Base-by-base conservation (phyloP, 768 basidiomycete genomes). In the Myochromella boudieri region DNA sequence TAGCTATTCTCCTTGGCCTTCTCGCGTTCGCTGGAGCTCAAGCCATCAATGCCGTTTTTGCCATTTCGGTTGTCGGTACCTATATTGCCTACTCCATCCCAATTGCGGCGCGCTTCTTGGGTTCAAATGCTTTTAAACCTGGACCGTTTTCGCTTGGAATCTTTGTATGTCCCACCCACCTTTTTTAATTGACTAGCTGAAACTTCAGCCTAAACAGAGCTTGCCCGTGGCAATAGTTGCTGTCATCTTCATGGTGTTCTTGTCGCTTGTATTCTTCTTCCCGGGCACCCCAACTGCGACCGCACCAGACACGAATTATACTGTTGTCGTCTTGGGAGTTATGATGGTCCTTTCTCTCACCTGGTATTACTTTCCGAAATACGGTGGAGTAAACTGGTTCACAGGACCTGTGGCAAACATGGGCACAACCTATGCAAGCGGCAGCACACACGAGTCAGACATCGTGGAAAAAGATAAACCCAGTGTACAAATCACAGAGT, bases 21-120 rank as follows among this genome's bases (percentile, higher is more conserved):
- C 68, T 88, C 2, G 74, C 74, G 0, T 85, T 87, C 42, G 82
- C 81, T 0, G 82, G 84, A 1, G 55, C 66, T 0, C 68, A 76
- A 32, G 83, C 83, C 0, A 80, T 82, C 57, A 75, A 73, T 43
- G 81, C 82, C 3, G 71, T 84, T 8, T 85, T 85, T 55, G 65
- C 75, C 1, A 65, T 80, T 22, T 66, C 68, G 0, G 64, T 81
- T 3, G 66, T 66, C 0, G 70, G 65, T 3, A 65, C 69, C n/a
- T 80, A 81, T 44, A 65, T 75, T 20, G 74, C 79, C 1, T 82
- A 81, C 55, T 59, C 68, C 0, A 77, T 81, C 7, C 82, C 82
- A 2, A 84, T 85, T 44, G 56, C 63, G 12, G 76, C 75, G 5
- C 64, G 81, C 26, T 77, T 77, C 58, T 54, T 73, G 0, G 72